Evolutionary conservation across 208 protist species (phyloP).

Genomic region (Trypanosoma mega): DNA sequence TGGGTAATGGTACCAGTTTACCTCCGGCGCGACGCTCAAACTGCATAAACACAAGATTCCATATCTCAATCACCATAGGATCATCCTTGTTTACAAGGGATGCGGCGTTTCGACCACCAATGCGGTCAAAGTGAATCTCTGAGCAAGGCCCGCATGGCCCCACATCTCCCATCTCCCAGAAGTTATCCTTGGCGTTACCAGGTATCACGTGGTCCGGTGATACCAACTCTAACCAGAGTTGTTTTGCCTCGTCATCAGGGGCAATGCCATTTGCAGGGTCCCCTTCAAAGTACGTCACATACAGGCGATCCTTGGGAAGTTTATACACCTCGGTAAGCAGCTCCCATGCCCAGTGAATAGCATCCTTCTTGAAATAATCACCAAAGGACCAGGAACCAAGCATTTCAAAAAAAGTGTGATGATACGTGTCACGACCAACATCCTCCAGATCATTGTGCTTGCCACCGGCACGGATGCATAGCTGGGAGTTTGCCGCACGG

Average conservation of each 20-base stretch:
- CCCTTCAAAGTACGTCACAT: constrained; percentile 99
- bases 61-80: constrained; percentile 98
- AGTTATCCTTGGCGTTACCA: constrained; percentile 98
- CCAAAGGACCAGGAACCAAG: constrained; percentile 99
- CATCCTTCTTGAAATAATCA: constrained; percentile 99
- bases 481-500: constrained; percentile 97
- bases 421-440: constrained; percentile 99
- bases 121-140: constrained; percentile 98
- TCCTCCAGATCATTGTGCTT: constrained; percentile 99
- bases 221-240: constrained; percentile 94
- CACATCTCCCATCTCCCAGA: constrained; percentile 99
- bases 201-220: constrained; percentile 89
- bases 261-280: constrained; percentile 83
- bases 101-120: constrained; percentile 95
- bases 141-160: constrained; percentile 98
- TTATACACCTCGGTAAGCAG: constrained; percentile 96
- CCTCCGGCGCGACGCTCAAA: constrained; percentile 95
- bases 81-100: constrained; percentile 98
- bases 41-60: constrained; percentile 99
- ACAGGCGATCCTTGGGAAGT: constrained; percentile 93
- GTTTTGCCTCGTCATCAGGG: constrained; percentile 92
- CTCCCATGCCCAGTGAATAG: constrained; percentile 97
- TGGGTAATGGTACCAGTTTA: constrained; percentile 81
- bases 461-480: constrained; percentile 99
- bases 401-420: constrained; percentile 99